A percentile compares a stretch with the other conserved stretches of the same genome.
Conservation (phyloP, 345 rosid species). For the Syzygium aromaticum region DNA sequence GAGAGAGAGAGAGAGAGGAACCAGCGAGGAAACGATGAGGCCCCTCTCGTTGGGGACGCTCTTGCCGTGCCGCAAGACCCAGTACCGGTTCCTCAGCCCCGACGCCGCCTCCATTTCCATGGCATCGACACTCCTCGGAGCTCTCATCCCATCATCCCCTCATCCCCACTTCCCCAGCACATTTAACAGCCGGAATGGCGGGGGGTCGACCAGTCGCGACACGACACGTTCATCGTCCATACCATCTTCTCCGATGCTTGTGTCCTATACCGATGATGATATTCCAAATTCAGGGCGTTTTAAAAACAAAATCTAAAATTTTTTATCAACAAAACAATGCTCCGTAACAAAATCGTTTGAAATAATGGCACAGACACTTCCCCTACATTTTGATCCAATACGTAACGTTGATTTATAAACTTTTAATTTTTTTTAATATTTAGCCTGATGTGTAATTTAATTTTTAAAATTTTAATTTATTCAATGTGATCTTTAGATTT, state of each 20-base stretch:
- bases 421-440: too few relatives aligned
- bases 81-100: slow-evolving; percentile 47
- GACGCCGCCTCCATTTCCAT: slow-evolving; percentile 18
- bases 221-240: not conserved
- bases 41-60: slow-evolving; percentile 92
- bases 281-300: not conserved
- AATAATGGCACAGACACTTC: too few relatives aligned
- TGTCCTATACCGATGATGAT: not conserved
- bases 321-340: not conserved
- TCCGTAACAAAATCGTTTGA: not conserved
- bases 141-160: not conserved
- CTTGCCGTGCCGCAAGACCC: slow-evolving; percentile 81
- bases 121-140: not conserved
- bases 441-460: too few relatives aligned
- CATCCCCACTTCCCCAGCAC: not conserved
- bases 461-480: too few relatives aligned
- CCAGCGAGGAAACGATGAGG: slow-evolving; percentile 71
- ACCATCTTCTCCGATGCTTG: not conserved
- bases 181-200: not conserved
- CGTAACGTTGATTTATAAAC: accelerated
- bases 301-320: accelerated
- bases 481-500: accelerated
- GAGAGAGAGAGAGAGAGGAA: slow-evolving; percentile 3
- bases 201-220: not conserved
- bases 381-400: too few relatives aligned